phyloP scores from a whole-genome alignment of 345 rosid species.

The Durio zibethinus region DNA sequence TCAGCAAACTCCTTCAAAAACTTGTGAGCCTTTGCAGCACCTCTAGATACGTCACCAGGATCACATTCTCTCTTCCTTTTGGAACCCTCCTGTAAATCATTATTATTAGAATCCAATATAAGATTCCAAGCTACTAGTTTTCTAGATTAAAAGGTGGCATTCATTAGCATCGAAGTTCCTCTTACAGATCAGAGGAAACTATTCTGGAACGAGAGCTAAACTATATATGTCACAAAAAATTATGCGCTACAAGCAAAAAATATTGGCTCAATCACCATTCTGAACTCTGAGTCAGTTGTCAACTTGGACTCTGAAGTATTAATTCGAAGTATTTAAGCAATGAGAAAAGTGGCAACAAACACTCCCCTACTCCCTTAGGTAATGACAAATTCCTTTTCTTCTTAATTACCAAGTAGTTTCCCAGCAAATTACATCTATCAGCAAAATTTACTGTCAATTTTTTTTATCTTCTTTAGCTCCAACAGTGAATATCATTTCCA shows the following conservation, averaged over 20 bases:
- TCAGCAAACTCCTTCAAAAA: constrained; percentile 80
- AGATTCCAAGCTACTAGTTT: background rate
- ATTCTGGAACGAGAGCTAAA: background rate
- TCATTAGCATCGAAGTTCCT: background rate
- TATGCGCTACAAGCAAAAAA: background rate
- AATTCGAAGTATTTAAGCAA: background rate
- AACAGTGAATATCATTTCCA: background rate
- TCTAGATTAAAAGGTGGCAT: background rate
- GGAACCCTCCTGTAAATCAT: constrained; percentile 49
- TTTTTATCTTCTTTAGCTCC: background rate
- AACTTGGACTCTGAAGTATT: background rate
- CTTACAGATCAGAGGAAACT: background rate
- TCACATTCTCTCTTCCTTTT: constrained; percentile 66
- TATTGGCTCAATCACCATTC: background rate
- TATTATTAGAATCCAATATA: background rate
- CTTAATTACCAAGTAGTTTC: background rate
- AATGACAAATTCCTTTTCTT: background rate
- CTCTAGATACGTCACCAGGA: constrained; percentile 57
- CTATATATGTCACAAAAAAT: background rate
- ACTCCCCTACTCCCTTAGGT: background rate
- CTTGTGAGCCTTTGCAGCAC: constrained; percentile 70
- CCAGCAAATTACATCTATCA: background rate
- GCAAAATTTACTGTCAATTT: background rate
- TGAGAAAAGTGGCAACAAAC: background rate
- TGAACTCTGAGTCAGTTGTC: background rate